Evolutionary conservation across 768 basidiomycete species (phyloP).

Genomic region (Termitomyces eurrhizus): DNA sequence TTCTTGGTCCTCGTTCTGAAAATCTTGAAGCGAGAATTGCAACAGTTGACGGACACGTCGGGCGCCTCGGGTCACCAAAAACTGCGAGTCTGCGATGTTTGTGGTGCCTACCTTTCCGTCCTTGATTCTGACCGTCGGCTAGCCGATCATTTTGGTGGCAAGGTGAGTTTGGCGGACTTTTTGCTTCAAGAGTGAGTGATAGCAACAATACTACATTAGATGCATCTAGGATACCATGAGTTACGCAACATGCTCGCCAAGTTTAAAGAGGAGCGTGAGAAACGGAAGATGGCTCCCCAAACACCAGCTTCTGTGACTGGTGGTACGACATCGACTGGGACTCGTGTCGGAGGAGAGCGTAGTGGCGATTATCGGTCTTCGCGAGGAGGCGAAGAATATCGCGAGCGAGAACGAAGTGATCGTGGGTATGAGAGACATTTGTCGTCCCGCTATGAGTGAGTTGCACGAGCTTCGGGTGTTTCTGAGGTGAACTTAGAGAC

Average conservation of each 20-base stretch:
- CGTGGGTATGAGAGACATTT: conserved; percentile 68
- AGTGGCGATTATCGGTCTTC: conserved; percentile 52
- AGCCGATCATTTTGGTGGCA: conserved; percentile 99
- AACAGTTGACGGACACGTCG: conserved; percentile 95
- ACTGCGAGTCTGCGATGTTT: conserved; percentile 98
- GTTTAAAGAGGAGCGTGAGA: conserved; percentile 89
- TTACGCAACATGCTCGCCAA: conserved; percentile 89
- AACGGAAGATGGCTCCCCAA: conserved; percentile 59
- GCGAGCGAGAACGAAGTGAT: conserved; percentile 63
- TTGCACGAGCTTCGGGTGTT: conserved; percentile 25
- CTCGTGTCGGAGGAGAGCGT: conserved; percentile 30
- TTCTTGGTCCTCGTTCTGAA: conserved; percentile 8
- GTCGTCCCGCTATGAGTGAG: conserved; percentile 73
- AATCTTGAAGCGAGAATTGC: conserved; percentile 75
- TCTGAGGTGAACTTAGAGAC: conserved; percentile 22
- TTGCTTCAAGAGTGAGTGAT: conserved; percentile 16
- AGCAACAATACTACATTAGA: conserved; percentile 49
- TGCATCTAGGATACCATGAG: conserved; percentile 99
- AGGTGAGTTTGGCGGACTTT: conserved; percentile 51
- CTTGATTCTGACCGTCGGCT: conserved; percentile 97
- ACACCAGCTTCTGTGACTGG: conserved; percentile 31
- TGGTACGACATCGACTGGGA: conserved; percentile 35
- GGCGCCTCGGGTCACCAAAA: conserved; percentile 99
- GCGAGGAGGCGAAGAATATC: conserved; percentile 56
- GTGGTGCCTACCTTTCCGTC: conserved; percentile 98